A percentile compares a stretch with the other conserved stretches of the same genome.
phyloP scores from a whole-genome alignment of 164 flowering plant genomes.

The Magnolia kwangsiensis region DNA sequence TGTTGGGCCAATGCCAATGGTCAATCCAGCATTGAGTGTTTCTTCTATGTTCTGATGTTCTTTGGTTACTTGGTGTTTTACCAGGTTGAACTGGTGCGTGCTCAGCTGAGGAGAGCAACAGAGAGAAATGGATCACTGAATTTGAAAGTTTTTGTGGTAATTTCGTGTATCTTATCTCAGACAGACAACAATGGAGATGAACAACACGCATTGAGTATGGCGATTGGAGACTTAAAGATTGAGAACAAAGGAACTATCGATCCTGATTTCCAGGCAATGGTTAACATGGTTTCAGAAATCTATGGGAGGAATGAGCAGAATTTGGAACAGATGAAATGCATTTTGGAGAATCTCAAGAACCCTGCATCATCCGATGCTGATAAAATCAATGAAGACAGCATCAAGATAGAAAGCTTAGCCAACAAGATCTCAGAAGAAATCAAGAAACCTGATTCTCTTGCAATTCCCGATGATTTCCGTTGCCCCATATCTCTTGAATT shows the following conservation, averaged over 20 bases:
- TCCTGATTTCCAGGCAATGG: constrained; percentile 25
- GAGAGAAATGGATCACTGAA: constrained; percentile 57
- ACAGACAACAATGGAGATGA: constrained; percentile 37
- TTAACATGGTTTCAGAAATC: constrained; percentile 18
- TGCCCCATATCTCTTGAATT: constrained; percentile 94
- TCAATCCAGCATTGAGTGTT: not conserved
- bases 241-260: constrained; percentile 26
- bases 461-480: constrained; percentile 73
- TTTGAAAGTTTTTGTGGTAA: constrained; percentile 25
- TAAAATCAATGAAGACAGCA: constrained; percentile 22
- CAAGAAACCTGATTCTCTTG: constrained; percentile 45
- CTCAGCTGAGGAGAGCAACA: constrained; percentile 80
- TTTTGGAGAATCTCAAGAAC: constrained; percentile 19
- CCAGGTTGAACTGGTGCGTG: constrained; percentile 75
- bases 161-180: constrained; percentile 35
- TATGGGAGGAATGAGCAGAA: constrained; percentile 14
- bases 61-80: constrained; percentile 5
- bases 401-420: constrained; percentile 16
- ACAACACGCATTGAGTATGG: constrained; percentile 20
- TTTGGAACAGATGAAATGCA: constrained; percentile 18
- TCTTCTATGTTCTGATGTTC: not conserved
- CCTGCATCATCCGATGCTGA: constrained; percentile 25
- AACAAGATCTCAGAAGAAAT: constrained; percentile 30
- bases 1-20: not conserved
- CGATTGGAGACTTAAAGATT: constrained; percentile 23